Percentiles rank a stretch among this genome's conserved stretches.
These are phyloP conservation scores for Quillaja saponaria DNA, from an alignment of 306 rosid genomes.

Conservation along the genomic window DNA sequence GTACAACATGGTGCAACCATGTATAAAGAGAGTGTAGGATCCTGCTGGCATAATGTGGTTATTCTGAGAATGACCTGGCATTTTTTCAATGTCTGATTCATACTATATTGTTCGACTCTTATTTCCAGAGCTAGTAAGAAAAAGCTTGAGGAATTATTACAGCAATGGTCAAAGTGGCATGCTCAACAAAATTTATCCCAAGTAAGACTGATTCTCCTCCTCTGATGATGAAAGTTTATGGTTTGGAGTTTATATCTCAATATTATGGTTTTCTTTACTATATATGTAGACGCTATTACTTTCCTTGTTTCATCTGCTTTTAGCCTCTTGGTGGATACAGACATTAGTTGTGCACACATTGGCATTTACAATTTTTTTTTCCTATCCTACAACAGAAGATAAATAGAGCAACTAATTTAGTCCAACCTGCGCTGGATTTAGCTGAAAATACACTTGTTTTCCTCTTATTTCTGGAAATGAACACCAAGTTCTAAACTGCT, in stretches of 20 bases:
- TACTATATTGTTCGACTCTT: slow-evolving; percentile 23
- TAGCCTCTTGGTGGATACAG: too few relatives aligned
- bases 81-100: slow-evolving; percentile 17
- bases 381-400: too few relatives aligned
- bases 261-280: slow-evolving; percentile 11
- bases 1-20: background rate
- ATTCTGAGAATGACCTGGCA: background rate
- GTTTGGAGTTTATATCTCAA: background rate
- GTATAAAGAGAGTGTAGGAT: background rate
- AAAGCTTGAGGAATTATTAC: slow-evolving; percentile 82
- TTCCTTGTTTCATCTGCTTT: too few relatives aligned
- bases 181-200: slow-evolving; percentile 56
- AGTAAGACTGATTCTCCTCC: slow-evolving; percentile 43
- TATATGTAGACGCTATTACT: background rate
- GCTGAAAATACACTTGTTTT: too few relatives aligned
- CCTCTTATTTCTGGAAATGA: too few relatives aligned
- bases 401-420: too few relatives aligned
- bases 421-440: too few relatives aligned
- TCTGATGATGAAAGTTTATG: background rate
- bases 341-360: too few relatives aligned
- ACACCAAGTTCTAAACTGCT: too few relatives aligned
- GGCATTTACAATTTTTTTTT: too few relatives aligned
- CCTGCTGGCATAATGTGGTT: background rate
- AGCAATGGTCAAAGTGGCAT: slow-evolving; percentile 97
- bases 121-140: slow-evolving; percentile 70